These are phyloP conservation scores for Lunasporangiospora selenospora DNA, from an alignment of 192 early-diverging fungal species.

Conservation along the genomic window DNA sequence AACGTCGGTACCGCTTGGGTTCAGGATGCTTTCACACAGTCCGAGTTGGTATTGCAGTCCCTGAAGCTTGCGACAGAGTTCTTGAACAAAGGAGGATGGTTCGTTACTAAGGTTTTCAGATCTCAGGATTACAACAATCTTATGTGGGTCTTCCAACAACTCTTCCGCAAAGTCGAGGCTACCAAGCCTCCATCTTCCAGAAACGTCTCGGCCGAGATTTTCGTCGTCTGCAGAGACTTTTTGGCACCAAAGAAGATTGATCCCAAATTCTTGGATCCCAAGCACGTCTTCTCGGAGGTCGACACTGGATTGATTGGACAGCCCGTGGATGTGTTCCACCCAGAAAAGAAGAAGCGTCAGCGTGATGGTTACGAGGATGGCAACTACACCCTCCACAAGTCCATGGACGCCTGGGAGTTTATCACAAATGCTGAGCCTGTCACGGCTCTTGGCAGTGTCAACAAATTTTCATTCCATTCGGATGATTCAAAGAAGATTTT, in stretches of 20 bases:
- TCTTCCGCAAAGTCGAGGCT: conserved; percentile 96
- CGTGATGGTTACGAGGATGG: conserved; percentile 98
- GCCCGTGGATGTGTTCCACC: conserved; percentile 84
- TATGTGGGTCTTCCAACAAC: conserved; percentile 97
- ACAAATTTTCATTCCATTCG: conserved; percentile 75
- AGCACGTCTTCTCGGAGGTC: conserved; percentile 93
- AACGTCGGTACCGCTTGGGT: conserved; percentile 97
- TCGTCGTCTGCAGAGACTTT: conserved; percentile 95
- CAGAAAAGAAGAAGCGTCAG: conserved; percentile 90
- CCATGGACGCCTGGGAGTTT: conserved; percentile 79
- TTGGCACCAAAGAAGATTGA: conserved; percentile 96
- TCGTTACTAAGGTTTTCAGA: conserved; percentile 98
- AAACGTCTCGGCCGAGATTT: conserved; percentile 99
- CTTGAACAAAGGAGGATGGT: conserved; percentile 84
- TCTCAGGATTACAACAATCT: conserved; percentile 99
- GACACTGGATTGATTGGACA: conserved; percentile 61
- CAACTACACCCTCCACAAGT: conserved; percentile 88
- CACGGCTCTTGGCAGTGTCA: conserved; percentile 76
- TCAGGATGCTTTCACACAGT: conserved; percentile 97
- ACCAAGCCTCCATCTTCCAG: conserved; percentile 98
- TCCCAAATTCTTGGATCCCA: conserved; percentile 90
- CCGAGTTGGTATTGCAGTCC: conserved; percentile 91
- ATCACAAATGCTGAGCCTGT: conserved; percentile 81
- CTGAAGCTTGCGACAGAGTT: conserved; percentile 96
- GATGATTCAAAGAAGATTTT: conserved; percentile 64